Evolutionary conservation across 148 eudicot genomes (phyloP), one percentile per base, ranked within the genome.

Genomic region (Amaranthus cruentus): DNA sequence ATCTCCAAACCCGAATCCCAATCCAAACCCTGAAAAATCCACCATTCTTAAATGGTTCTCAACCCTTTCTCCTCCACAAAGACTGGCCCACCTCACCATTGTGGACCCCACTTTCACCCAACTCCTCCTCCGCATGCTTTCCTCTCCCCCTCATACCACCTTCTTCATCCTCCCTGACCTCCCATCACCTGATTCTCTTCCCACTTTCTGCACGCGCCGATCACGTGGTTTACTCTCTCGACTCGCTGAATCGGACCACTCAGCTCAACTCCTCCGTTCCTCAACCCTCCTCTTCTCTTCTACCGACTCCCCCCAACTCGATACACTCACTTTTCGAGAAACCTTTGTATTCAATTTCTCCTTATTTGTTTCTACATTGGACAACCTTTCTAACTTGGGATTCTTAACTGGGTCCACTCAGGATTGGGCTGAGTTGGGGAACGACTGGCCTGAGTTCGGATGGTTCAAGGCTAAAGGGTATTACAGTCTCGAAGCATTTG

Each of bases 391-490:
- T 6, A 81, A 73, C 21, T 85, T 82, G 72, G 82, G 81, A 61
- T 95, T 95, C 72, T 79, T 95, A 85, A 89, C 79, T 54, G 90
- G 88, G 55, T 79, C 79, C 50, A 88, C 73, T 55, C 62, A 67
- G 71, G 96, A 84, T 6, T 84, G 87, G 84, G 80, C 68, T 71
- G 88, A 81, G 79, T 70, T 91, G 81, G 81, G 88, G 11, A 75
- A 54, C 42, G 92, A 95, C 44, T 95, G 93, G 96, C 80, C 82
- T 53, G 99, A 95, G 73, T 63, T 95, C 77, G 85, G 84, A 73
- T 92, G 99, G 97, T 84, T 95, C 84, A 95, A 90, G 75, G 93
- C 57, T 14, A 90, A 86, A 68, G 99, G 99, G 48, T 95, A 95
- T 78, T 95, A 88, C 28, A 81, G 92, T 53, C 58, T 95, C 58